Evolutionary conservation across 1,139 yeast genomes (phyloP), one percentile per base, ranked within the genome.

Genomic region (Debaryomycetaceae sp.): DNA sequence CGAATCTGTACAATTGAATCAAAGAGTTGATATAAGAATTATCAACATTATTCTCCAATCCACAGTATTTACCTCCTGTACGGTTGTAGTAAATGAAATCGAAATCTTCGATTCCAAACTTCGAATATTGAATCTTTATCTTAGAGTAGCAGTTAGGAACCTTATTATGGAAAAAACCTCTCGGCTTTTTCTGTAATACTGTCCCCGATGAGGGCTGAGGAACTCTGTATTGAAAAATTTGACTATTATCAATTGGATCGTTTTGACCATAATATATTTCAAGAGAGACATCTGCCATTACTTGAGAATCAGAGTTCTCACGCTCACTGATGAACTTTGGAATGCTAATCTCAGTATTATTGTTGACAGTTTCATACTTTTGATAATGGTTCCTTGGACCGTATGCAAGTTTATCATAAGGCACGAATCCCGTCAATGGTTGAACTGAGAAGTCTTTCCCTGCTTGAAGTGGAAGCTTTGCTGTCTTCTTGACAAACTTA

Each of bases 91-190:
- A 85, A 45, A 80, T 83, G 59, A 93, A 93, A 66, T 95, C 97
- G 66, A 93, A 93, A 63, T 90, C 97, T 54, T 86, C 90, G 27
- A 95, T 91, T 17, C 99, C 99, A 64, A 90, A 93, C 56, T 81
- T 85, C 46, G 96, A 87, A 61, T 91, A 91, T 40, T 86, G 80
- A 49, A 93, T 87, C 49, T 86, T 87, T 44, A 89, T 70, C 55
- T 83, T 81, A 36, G 83, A 72, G 63, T 86, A 93, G 34, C 91
- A 86, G 45, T 84, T 84, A 0, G 97, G 96, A 1, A 66, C 58
- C 42, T 55, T 40, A 76, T 65, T 38, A 62, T 45, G 45, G 13
- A 42, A 42, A 20, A 42, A 13, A 22, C 37, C 37, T 5, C 20
- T n/a, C 9, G 23, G 20, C 13, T 34, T 42, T 22, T 45, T 38